Evolutionary conservation across 2,329 filamentous ascomycete genomes (phyloP).

Genomic region (Pestalotiopsis sp.): DNA sequence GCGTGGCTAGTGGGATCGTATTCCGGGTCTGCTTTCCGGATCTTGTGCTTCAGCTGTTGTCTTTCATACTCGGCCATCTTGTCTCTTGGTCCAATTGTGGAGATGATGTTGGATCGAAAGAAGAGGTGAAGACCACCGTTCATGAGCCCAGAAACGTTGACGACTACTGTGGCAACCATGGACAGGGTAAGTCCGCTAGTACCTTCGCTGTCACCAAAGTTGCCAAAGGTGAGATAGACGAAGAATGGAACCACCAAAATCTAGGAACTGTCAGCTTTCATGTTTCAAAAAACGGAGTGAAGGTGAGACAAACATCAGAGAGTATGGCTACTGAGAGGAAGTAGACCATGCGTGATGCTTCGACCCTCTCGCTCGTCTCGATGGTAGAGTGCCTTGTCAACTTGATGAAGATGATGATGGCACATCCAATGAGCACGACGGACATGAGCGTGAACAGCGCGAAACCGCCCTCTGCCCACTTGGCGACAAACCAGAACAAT

Average conservation of each 20-base stretch:
- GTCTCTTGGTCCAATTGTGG: conserved; percentile 54
- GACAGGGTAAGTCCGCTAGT: conserved; percentile 52
- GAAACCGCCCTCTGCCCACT: conserved; percentile 61
- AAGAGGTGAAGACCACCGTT: conserved; percentile 69
- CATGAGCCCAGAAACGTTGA: conserved; percentile 67
- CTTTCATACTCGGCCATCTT: conserved; percentile 49
- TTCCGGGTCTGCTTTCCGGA: conserved; percentile 20
- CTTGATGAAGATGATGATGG: conserved; percentile 57
- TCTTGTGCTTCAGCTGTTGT: conserved; percentile 42
- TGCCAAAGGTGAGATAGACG: conserved; percentile 53
- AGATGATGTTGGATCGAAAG: conserved; percentile 63
- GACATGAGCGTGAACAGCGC: conserved; percentile 54
- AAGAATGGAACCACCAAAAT: conserved; percentile 67
- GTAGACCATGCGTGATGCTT: conserved; percentile 71
- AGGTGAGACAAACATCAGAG: conserved; percentile 53
- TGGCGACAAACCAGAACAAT: conserved; percentile 67
- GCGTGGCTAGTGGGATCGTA: conserved; percentile 36
- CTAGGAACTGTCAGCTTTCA: conserved; percentile 39
- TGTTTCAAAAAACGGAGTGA: background rate
- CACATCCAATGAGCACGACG: conserved; percentile 51
- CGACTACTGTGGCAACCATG: conserved; percentile 66
- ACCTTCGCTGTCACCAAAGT: conserved; percentile 38
- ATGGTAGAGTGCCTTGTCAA: conserved; percentile 57
- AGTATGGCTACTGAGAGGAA: conserved; percentile 61
- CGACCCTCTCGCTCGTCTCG: conserved; percentile 60